Base-by-base conservation (phyloP, 1,284 basidiomycete genomes). In the Volvariella volvacea region DNA sequence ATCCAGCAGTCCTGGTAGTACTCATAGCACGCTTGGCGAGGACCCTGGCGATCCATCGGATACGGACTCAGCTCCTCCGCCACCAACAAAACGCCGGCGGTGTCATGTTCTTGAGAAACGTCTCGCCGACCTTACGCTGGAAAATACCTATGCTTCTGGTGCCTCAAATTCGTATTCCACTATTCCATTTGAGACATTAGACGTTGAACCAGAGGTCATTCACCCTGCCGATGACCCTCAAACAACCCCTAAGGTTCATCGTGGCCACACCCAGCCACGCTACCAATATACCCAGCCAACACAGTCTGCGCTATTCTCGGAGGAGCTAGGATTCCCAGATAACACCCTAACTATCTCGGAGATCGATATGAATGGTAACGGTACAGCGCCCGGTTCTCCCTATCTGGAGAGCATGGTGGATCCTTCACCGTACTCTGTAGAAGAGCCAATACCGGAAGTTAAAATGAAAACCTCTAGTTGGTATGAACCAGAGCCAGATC, bases 401-500 rank as follows among this genome's bases (percentile, higher is more conserved):
- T 12, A 6, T 12, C 6, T 12, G 12, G 25, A 28, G 12, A 28
- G 25, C 12, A 12, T 12, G 25, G 6, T 6, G 6, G 25, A 28
- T 28, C 6, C 25, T 6, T 6, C 25, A 28, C 70, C 68, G 22
- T 65, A 57, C 44, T 65, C 62, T 3, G 58, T 78, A 39, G 75
- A 77, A 52, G 74, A 77, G 48, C 71, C 76, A 3, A 45, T 59
- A 14, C 57, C 55, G 15, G 80, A 84, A 49, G 62, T 79, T 6
- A 73, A 68, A 42, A 87, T 86, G 83, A 76, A 70, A 47, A 55
- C 60, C 2, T 68, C 69, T 9, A 75, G 76, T 15, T 83, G 79
- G 78, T 84, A 82, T 53, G 81, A 87, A 54, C 70, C 75, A 6
- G 82, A 83, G 55, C 80, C 74, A 52, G 78, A 84, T 57, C 73